Evolutionary conservation across 176 grass and related monocot genomes (phyloP).

Genomic region (Hordeum vulgare): DNA sequence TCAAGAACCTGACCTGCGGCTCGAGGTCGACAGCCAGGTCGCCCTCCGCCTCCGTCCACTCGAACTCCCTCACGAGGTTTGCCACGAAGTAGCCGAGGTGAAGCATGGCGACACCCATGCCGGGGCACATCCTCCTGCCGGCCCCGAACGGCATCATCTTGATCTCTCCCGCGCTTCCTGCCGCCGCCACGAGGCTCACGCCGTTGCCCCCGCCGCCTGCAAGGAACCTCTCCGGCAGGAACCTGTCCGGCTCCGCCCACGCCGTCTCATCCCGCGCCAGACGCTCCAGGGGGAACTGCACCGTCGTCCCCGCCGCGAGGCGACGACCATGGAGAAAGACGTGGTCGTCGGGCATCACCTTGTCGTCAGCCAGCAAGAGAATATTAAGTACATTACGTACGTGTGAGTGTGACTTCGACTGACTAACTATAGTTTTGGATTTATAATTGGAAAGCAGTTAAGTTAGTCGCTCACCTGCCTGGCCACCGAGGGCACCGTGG

Average conservation of each 20-base stretch:
- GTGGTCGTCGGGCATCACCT: conserved; percentile 5
- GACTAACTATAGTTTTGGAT: background rate
- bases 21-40: background rate
- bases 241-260: conserved; percentile 11
- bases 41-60: background rate
- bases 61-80: conserved; percentile 4
- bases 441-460: background rate
- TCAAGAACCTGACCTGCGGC: background rate
- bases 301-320: background rate
- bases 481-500: background rate
- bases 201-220: conserved; percentile 19
- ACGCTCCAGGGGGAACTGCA: conserved; percentile 3
- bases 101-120: conserved; percentile 8
- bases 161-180: conserved; percentile 11
- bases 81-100: conserved; percentile 17
- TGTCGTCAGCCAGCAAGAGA: background rate
- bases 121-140: conserved; percentile 22
- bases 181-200: background rate
- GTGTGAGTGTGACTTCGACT: background rate
- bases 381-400: too few species aligned
- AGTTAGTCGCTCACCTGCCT: background rate
- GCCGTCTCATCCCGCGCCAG: conserved; percentile 1
- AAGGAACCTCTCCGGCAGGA: conserved; percentile 52
- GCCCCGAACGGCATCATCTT: conserved; percentile 30
- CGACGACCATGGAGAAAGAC: background rate